Evolutionary conservation across 345 rosid species (phyloP).

Genomic region (Lenwebbia sp.): DNA sequence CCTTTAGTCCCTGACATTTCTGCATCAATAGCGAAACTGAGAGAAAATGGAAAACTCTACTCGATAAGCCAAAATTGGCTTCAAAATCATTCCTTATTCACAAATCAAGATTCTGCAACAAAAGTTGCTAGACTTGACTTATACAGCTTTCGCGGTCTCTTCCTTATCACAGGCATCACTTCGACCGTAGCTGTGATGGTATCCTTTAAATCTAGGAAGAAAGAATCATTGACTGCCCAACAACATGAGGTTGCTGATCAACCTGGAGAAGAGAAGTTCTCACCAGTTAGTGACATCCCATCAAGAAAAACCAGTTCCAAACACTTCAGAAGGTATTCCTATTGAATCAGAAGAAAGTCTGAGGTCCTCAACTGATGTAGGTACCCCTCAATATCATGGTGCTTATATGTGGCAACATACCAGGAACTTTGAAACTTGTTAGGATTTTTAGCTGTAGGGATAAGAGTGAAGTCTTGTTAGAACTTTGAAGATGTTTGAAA

Average conservation of each 20-base stretch:
- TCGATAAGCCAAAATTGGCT: conserved; percentile 4
- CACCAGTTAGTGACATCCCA: not conserved
- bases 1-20: conserved; percentile 15
- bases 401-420: not conserved
- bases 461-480: too few relatives aligned
- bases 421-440: not conserved
- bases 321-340: not conserved
- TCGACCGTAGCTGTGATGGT: conserved; percentile 7
- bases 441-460: not conserved
- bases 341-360: not conserved
- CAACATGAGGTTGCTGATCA: not conserved
- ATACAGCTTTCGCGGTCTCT: conserved; percentile 16
- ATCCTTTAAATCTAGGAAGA: not conserved
- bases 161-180: conserved; percentile 11
- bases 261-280: not conserved
- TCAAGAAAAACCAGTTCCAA: not conserved
- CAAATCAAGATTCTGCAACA: not conserved
- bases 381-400: not conserved
- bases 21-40: conserved; percentile 14
- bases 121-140: not conserved
- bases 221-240: not conserved
- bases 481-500: too few relatives aligned
- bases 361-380: not conserved
- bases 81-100: not conserved
- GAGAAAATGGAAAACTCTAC: conserved; percentile 12